phyloP scores from a whole-genome alignment of 192 early-diverging fungal species.

The Coemansia sp. region DNA sequence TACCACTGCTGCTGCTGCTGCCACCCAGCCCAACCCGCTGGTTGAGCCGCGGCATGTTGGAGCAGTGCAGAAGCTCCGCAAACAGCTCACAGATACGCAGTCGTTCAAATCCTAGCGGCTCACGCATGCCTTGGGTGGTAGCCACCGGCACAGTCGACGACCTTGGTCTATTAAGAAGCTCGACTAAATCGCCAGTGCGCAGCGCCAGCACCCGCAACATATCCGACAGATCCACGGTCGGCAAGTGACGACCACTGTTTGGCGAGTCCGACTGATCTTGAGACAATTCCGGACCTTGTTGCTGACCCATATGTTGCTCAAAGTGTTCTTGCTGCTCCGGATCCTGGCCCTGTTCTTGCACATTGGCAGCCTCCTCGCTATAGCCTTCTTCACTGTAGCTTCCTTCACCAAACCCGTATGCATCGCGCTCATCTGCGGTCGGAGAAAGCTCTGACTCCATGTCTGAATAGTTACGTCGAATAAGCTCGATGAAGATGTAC shows the following conservation, averaged over 20 bases:
- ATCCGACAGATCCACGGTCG: slow-evolving; percentile 81
- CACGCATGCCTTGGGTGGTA: slow-evolving; percentile 77
- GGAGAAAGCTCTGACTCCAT: slow-evolving; percentile 3
- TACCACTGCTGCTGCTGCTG: background rate
- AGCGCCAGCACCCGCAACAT: slow-evolving; percentile 83
- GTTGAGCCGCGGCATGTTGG: slow-evolving; percentile 80
- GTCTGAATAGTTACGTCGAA: slow-evolving; percentile 86
- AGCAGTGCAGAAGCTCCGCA: slow-evolving; percentile 94
- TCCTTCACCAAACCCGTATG: slow-evolving; percentile 10
- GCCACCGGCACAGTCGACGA: slow-evolving; percentile 60
- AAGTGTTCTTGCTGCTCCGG: too few relatives aligned
- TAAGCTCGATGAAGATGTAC: slow-evolving; percentile 95
- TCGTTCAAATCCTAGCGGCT: slow-evolving; percentile 90
- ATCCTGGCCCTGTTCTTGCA: too few relatives aligned
- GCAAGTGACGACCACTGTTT: slow-evolving; percentile 10
- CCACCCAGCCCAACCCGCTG: slow-evolving; percentile 7
- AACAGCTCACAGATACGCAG: slow-evolving; percentile 96
- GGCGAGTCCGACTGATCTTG: background rate
- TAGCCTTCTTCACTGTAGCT: background rate
- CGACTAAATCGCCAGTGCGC: slow-evolving; percentile 74
- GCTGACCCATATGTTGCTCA: background rate
- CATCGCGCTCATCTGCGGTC: slow-evolving; percentile 5
- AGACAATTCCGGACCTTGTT: slow-evolving; percentile 15
- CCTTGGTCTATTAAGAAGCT: slow-evolving; percentile 71
- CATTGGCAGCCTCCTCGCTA: too few relatives aligned